Evolutionary conservation across 176 grass and related monocot genomes (phyloP).

Genomic region (maize (Zea mays)): Zm-B73-REFERENCE-NAM-5.0 NC_050096.1:270895001-270895500

Average conservation of each 20-base stretch:
- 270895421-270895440: conserved; percentile 77
- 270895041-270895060: conserved; percentile 62
- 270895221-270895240: conserved; percentile 68
- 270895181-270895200: conserved; percentile 55
- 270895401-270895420: conserved; percentile 68
- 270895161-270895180: conserved; percentile 54
- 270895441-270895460: conserved; percentile 76
- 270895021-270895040: conserved; percentile 61
- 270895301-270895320: conserved; percentile 70
- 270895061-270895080: conserved; percentile 84
- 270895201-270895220: conserved; percentile 57
- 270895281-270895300: conserved; percentile 72
- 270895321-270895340: conserved; percentile 68
- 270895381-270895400: conserved; percentile 66
- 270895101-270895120: conserved; percentile 52
- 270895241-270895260: conserved; percentile 67
- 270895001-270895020: conserved; percentile 43
- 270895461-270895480: conserved; percentile 42
- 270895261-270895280: conserved; percentile 82
- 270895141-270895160: conserved; percentile 45
- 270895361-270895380: conserved; percentile 61
- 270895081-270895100: conserved; percentile 61
- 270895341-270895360: conserved; percentile 54
- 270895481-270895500: conserved; percentile 50
- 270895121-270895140: conserved; percentile 57